phyloP scores from a whole-genome alignment of 2,329 filamentous ascomycete species.

The Fusarium sp. region DNA sequence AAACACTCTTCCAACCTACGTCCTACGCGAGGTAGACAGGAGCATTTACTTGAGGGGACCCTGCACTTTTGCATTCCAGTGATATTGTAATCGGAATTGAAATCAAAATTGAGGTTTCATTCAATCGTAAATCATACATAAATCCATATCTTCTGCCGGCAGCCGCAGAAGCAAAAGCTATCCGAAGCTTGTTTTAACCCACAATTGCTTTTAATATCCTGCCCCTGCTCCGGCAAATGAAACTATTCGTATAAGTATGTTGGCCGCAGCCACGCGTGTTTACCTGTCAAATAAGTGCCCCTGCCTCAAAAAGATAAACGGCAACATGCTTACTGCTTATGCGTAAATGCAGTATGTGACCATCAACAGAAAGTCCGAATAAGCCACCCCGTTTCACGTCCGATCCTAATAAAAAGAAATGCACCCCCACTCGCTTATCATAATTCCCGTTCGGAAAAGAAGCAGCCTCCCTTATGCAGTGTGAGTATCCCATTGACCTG shows the following conservation, averaged over 20 bases:
- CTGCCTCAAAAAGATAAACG: slow-evolving; percentile 32
- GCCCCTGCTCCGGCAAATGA: slow-evolving; percentile 11
- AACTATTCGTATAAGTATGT: slow-evolving; percentile 7
- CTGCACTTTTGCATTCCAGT: slow-evolving; percentile 11
- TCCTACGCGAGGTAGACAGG: slow-evolving; percentile 8
- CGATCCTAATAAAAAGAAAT: slow-evolving; percentile 14
- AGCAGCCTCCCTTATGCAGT: slow-evolving; percentile 9
- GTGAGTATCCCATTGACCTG: slow-evolving; percentile 30
- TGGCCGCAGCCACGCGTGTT: slow-evolving; percentile 11
- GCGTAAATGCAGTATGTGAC: slow-evolving; percentile 1
- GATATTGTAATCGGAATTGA: neutral
- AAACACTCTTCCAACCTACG: slow-evolving; percentile 11
- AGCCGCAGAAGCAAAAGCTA: neutral
- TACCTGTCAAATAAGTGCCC: slow-evolving; percentile 8
- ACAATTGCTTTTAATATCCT: slow-evolving; percentile 20
- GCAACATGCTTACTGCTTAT: slow-evolving; percentile 18
- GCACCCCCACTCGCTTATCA: slow-evolving; percentile 11
- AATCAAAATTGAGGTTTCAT: slow-evolving; percentile 8
- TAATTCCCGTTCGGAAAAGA: slow-evolving; percentile 1
- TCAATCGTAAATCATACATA: slow-evolving; percentile 31
- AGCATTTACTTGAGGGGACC: neutral
- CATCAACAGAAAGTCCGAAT: slow-evolving; percentile 4
- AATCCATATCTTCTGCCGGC: slow-evolving; percentile 1
- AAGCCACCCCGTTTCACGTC: slow-evolving; percentile 22
- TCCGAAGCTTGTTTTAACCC: neutral